Percentiles rank a stretch among this genome's conserved stretches.
These are phyloP conservation scores for Dacryopinax spathularia DNA, from an alignment of 768 basidiomycete species.

Conservation along the genomic window DNA sequence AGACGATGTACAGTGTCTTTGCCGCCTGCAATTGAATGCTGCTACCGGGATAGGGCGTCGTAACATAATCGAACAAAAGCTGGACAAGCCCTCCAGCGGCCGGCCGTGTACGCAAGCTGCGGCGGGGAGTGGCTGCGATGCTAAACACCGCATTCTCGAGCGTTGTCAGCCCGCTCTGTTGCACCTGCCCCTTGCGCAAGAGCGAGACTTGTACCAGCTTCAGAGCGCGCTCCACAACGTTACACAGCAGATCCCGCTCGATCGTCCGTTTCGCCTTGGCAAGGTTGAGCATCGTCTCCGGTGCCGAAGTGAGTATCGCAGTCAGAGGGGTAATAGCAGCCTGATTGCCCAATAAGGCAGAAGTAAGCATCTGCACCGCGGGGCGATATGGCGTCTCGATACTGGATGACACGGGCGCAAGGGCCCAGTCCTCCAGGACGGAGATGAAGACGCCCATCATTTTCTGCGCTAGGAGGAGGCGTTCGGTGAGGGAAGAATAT, in stretches of 20 bases:
- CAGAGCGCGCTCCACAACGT: not conserved
- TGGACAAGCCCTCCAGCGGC: not conserved
- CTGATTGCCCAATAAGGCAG: not conserved
- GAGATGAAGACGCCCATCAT: not conserved
- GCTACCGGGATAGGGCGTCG: not conserved
- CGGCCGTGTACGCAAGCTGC: not conserved
- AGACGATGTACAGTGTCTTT: constrained; percentile 13
- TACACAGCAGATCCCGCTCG: not conserved
- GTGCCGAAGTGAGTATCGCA: not conserved
- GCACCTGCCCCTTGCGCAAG: not conserved
- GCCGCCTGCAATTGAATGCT: not conserved
- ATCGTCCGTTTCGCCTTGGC: not conserved
- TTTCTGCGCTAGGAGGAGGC: not conserved
- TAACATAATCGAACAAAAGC: not conserved
- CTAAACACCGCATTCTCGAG: not conserved
- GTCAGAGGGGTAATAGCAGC: not conserved
- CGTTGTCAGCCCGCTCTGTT: not conserved
- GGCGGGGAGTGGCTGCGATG: not conserved
- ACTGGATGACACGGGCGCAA: not conserved
- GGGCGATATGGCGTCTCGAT: not conserved
- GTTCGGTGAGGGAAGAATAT: not conserved
- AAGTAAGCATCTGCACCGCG: not conserved
- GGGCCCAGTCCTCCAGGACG: not conserved
- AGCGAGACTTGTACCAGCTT: not conserved
- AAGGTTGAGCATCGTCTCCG: not conserved